phyloP scores from a whole-genome alignment of 768 basidiomycete genomes.

The Phallus indusiatus region DNA sequence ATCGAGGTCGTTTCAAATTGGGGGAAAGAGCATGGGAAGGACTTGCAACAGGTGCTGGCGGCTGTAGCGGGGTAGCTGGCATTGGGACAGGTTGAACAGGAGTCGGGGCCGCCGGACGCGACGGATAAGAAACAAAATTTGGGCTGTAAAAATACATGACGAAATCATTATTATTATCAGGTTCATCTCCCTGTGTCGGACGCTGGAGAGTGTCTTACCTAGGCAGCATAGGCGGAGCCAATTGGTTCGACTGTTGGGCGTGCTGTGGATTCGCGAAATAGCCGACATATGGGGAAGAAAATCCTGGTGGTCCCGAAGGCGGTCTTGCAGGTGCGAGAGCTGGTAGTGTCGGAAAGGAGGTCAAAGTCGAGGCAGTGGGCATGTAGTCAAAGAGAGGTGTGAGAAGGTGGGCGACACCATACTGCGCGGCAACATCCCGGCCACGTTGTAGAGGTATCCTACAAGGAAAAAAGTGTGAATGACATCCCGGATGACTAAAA shows the following conservation, averaged over 20 bases:
- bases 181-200: too few relatives aligned
- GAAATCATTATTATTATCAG: not conserved
- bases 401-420: constrained; percentile 82
- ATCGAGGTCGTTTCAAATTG: constrained; percentile 2
- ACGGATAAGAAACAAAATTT: constrained; percentile 29
- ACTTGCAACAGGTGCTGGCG: constrained; percentile 22
- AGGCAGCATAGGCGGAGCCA: constrained; percentile 82
- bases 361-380: constrained; percentile 50
- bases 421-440: constrained; percentile 85
- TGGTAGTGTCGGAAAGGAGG: constrained; percentile 18
- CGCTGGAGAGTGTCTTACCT: constrained; percentile 57
- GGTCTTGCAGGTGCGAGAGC: constrained; percentile 46
- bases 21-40: not conserved
- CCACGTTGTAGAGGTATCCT: constrained; percentile 97
- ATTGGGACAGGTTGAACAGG: constrained; percentile 34
- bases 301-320: constrained; percentile 41
- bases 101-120: constrained; percentile 38
- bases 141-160: constrained; percentile 81
- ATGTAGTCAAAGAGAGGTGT: constrained; percentile 90
- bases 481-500: constrained; percentile 1
- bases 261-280: constrained; percentile 5
- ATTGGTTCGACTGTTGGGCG: constrained; percentile 15
- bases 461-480: not conserved
- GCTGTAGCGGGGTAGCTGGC: constrained; percentile 37
- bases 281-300: constrained; percentile 6